Percentiles rank a stretch among this genome's conserved stretches.
Evolutionary conservation across 768 basidiomycete species (phyloP).

Genomic region (Gautieria morchelliformis): DNA sequence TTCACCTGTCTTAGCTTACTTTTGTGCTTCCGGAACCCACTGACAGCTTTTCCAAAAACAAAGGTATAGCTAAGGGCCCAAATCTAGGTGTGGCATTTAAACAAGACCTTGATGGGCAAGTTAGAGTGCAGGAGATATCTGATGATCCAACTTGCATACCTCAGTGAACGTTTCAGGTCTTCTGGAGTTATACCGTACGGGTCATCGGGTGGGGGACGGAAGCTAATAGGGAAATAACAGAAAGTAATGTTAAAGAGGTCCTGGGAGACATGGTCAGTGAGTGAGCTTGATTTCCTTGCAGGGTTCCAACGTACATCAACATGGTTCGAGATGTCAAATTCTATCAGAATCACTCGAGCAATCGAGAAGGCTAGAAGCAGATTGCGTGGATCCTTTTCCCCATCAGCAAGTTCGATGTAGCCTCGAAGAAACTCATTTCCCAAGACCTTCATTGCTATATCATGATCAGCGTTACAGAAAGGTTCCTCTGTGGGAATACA

Average conservation of each 20-base stretch:
- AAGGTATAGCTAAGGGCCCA: conserved; percentile 72
- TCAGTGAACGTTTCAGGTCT: conserved; percentile 65
- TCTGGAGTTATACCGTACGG: conserved; percentile 88
- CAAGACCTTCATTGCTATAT: conserved; percentile 48
- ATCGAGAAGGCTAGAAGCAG: conserved; percentile 85
- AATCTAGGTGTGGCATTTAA: conserved; percentile 74
- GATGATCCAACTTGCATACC: conserved; percentile 30
- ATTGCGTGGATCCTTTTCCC: conserved; percentile 97
- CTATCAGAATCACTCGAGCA: conserved; percentile 72
- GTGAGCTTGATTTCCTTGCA: not conserved
- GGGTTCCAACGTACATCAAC: conserved; percentile 54
- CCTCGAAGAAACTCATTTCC: conserved; percentile 62
- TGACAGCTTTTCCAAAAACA: conserved; percentile 87
- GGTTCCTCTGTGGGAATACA: not conserved
- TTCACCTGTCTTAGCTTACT: conserved; percentile 31
- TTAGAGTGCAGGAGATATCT: not conserved
- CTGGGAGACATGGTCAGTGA: conserved; percentile 28
- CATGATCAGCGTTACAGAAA: conserved; percentile 1
- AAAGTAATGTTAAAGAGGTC: conserved; percentile 90
- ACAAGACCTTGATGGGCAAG: conserved; percentile 39
- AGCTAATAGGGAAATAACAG: conserved; percentile 98
- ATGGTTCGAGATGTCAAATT: conserved; percentile 69
- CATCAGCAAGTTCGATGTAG: conserved; percentile 78
- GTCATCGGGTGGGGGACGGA: conserved; percentile 87
- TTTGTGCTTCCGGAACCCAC: conserved; percentile 77